Base-by-base conservation (phyloP, 257 asterid species). In the Rubia yunnanensis region DNA sequence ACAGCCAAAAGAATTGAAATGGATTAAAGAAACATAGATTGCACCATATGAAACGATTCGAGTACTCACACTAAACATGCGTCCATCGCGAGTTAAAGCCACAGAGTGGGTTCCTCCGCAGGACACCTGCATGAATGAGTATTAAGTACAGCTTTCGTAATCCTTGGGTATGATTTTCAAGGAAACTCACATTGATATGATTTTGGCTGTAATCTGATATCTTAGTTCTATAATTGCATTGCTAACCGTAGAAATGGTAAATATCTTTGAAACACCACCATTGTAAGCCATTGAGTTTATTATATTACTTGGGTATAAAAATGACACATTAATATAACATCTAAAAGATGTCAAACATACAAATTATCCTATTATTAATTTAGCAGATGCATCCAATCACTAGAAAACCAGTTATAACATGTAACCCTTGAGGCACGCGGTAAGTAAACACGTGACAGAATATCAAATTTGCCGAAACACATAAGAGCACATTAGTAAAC, bases 31-130 rank as follows among this genome's bases (percentile, higher is more conserved):
- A 44, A 27, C 11, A 4, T 56, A 26, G 6, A 55, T 11, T 26
- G 35, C 22, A 56, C 38, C 35, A 56, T 11, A 36, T 56, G 36
- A 13, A 18, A 15, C 14, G 36, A 56, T 56, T n/a, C 65, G 34
- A 62, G 60, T 61, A 80, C 95, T 83, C 73, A 94, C 99, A 17
- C 94, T 75, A 81, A 82, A 90, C 86, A 94, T 86, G 74, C 86
- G 92, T 7, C 99, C 99, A 78, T 94, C 99, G 38, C 74, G 76
- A 28, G 99, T 85, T 66, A 90, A 72, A 28, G 97, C 95, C 60
- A 94, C 99, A 17, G 99, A 94, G 76, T 94, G 97, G 31, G 99
- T 94, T 66, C 99, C 99, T 66, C 99, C 99, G 74, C 99, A 94
- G 31, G 99, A 88, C 49, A 94, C 80, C 99, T 94, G 85, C 84